Percentiles rank a stretch among this genome's conserved stretches.
These are phyloP conservation scores for Cladophialophora immunda DNA, from an alignment of 2,329 filamentous ascomycete species.

Conservation along the genomic window DNA sequence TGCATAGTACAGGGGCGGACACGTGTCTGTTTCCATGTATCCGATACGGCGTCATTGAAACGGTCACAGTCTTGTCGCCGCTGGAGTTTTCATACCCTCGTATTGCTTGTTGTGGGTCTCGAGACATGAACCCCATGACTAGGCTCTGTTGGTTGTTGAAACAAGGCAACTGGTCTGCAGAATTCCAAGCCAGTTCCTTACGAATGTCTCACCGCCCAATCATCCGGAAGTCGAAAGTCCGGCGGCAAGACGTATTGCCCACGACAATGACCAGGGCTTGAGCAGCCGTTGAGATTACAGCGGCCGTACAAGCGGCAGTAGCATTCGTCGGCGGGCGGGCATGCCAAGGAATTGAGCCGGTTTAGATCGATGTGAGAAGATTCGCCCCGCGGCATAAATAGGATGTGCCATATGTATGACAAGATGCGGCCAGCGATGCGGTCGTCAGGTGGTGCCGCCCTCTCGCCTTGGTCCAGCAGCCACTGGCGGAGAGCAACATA, in stretches of 20 bases:
- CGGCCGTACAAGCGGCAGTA: slow-evolving; percentile 57
- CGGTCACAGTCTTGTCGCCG: neutral
- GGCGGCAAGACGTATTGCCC: slow-evolving; percentile 53
- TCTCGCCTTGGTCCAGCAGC: slow-evolving; percentile 55
- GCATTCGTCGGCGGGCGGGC: slow-evolving; percentile 52
- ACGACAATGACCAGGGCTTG: slow-evolving; percentile 45
- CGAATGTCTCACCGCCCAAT: slow-evolving; percentile 46
- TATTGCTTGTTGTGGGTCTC: neutral
- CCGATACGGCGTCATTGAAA: neutral
- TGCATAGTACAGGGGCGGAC: neutral
- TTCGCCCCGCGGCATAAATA: slow-evolving; percentile 50
- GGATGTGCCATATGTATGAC: slow-evolving; percentile 60
- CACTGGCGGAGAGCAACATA: slow-evolving; percentile 64
- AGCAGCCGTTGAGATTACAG: slow-evolving; percentile 49
- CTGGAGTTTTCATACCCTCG: neutral
- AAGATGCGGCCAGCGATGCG: slow-evolving; percentile 56
- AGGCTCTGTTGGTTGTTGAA: neutral
- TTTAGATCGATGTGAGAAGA: slow-evolving; percentile 45
- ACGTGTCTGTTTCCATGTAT: neutral
- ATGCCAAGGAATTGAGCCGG: slow-evolving; percentile 48
- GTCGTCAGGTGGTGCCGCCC: slow-evolving; percentile 53
- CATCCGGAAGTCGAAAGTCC: slow-evolving; percentile 48
- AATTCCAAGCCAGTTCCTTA: slow-evolving; percentile 6
- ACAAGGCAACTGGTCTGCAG: neutral
- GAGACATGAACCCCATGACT: neutral